Conservation (phyloP, 176 grass and related monocot species). For the Rhynchospora tenuis region DNA sequence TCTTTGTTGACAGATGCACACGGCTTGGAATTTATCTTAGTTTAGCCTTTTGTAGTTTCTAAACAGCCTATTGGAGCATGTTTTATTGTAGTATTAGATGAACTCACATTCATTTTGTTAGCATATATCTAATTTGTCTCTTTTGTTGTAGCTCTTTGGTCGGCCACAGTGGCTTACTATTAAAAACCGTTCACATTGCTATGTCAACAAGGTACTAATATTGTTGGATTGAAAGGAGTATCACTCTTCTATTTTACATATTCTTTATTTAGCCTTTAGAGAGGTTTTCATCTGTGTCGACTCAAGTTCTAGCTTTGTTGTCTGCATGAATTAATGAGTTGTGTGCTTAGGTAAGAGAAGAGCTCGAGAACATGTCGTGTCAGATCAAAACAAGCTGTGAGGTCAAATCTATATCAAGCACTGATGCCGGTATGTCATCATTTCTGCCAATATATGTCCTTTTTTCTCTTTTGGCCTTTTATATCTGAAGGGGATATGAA, state of each 20-base stretch:
- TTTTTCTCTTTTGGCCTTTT: background rate
- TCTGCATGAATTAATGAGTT: background rate
- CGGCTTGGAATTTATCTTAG: background rate
- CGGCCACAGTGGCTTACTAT: slow-evolving; percentile 89
- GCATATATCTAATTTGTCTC: slow-evolving; percentile 1
- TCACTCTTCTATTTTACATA: background rate
- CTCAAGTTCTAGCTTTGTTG: background rate
- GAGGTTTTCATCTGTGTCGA: background rate
- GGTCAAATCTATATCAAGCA: slow-evolving; percentile 47
- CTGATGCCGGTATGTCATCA: slow-evolving; percentile 37
- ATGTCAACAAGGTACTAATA: slow-evolving; percentile 51
- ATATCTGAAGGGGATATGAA: too few species aligned
- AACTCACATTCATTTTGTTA: background rate
- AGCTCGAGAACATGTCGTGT: slow-evolving; percentile 60
- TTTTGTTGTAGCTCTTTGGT: slow-evolving; percentile 63
- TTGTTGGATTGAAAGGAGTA: background rate
- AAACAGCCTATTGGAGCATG: background rate
- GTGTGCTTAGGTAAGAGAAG: slow-evolving; percentile 47
- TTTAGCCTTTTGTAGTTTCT: background rate
- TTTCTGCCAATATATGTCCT: background rate
- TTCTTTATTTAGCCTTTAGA: background rate
- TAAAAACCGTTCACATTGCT: slow-evolving; percentile 61
- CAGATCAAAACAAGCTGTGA: slow-evolving; percentile 60
- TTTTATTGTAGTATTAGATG: background rate
- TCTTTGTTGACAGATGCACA: background rate